These are phyloP conservation scores for Mimosa pudica DNA, from an alignment of 306 rosid species.

Conservation along the genomic window DNA sequence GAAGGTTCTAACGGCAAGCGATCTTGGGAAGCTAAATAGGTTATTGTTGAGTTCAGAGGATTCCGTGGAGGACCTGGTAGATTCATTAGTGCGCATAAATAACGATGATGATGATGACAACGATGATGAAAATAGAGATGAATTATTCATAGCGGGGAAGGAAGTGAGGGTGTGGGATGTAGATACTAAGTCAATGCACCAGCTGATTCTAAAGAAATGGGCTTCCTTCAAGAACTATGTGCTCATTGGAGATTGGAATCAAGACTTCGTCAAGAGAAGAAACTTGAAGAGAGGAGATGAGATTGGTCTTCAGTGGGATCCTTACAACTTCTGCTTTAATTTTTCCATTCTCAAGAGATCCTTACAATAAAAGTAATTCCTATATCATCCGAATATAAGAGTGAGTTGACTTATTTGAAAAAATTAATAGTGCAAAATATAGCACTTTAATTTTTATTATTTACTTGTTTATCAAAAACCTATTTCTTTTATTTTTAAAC, in stretches of 20 bases:
- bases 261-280: conserved; percentile 33
- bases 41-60: conserved; percentile 2
- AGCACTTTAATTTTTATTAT: no score
- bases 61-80: background rate
- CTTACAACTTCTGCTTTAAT: conserved; percentile 17
- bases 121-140: background rate
- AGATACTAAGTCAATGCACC: conserved; percentile 31
- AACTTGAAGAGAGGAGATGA: conserved; percentile 25
- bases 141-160: background rate
- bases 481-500: no score
- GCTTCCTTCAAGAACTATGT: conserved; percentile 28
- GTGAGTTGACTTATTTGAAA: no score
- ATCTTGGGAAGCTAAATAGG: conserved; percentile 19
- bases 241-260: conserved; percentile 31
- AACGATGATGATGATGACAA: no score
- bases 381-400: no score
- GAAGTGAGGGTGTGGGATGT: conserved; percentile 27
- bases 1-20: conserved; percentile 27
- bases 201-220: conserved; percentile 34
- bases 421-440: no score
- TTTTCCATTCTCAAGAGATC: conserved; percentile 25
- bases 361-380: no score
- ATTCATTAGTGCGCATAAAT: background rate
- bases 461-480: no score
- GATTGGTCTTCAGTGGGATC: conserved; percentile 41